Evolutionary conservation across 768 basidiomycete genomes (phyloP).

Genomic region (Boletus barrowsii): DNA sequence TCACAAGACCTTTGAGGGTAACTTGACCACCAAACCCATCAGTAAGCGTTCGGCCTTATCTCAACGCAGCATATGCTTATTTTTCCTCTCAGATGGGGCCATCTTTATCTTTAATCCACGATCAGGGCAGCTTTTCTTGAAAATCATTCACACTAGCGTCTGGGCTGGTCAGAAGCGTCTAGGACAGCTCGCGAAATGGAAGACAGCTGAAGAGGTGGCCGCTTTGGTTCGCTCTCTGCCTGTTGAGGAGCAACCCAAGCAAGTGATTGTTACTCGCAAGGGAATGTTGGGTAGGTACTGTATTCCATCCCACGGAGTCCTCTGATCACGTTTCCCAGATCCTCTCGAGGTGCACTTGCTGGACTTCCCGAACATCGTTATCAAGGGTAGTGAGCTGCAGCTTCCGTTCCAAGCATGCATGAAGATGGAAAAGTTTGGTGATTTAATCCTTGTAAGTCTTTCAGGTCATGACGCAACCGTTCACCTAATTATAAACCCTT

Average conservation of each 20-base stretch:
- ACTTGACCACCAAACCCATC: constrained; percentile 98
- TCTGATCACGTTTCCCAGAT: constrained; percentile 41
- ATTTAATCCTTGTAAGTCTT: constrained; percentile 74
- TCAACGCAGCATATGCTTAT: background rate
- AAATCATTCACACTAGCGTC: constrained; percentile 99
- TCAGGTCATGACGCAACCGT: background rate
- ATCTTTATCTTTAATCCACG: constrained; percentile 99
- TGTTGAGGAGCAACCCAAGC: constrained; percentile 99
- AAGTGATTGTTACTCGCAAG: constrained; percentile 99
- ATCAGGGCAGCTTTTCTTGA: constrained; percentile 96
- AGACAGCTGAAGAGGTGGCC: constrained; percentile 99
- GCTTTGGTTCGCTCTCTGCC: constrained; percentile 95
- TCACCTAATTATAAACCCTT: background rate
- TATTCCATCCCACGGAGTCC: background rate
- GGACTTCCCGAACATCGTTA: constrained; percentile 99
- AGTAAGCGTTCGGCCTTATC: constrained; percentile 45
- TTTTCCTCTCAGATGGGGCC: constrained; percentile 62
- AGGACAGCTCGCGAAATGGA: constrained; percentile 99
- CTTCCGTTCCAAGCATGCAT: constrained; percentile 99
- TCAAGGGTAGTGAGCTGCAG: constrained; percentile 97
- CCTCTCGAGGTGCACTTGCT: constrained; percentile 97
- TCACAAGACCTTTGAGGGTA: constrained; percentile 99
- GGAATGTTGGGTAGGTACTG: constrained; percentile 85
- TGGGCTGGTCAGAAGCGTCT: constrained; percentile 99
- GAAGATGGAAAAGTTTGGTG: constrained; percentile 99